phyloP scores from a whole-genome alignment of 768 basidiomycete species.

The Coprinopsis sp. region DNA sequence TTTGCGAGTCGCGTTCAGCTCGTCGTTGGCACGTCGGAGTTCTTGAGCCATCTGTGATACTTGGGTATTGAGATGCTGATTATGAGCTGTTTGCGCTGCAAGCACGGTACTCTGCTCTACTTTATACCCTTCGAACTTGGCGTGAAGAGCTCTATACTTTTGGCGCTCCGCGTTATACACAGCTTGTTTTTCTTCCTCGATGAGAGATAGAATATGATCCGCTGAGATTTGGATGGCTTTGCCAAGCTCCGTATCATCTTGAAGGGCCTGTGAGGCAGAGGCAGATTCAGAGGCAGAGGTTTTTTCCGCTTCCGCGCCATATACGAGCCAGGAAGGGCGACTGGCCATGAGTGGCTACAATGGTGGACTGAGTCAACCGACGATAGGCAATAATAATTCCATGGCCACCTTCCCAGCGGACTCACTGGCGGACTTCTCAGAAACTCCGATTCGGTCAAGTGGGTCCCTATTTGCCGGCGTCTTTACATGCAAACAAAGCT shows the following conservation, averaged over 20 bases:
- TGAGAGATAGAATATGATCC: constrained; percentile 17
- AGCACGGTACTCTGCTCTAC: no score
- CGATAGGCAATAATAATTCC: no score
- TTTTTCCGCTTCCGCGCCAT: no score
- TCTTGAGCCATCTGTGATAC: not conserved
- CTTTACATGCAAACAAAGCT: constrained; percentile 20
- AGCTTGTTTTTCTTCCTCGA: constrained; percentile 20
- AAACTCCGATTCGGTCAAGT: no score
- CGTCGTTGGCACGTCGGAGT: not conserved
- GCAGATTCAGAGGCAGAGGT: no score
- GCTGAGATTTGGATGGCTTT: constrained; percentile 19
- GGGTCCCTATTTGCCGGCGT: constrained; percentile 1
- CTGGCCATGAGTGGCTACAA: not conserved
- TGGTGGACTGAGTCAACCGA: no score
- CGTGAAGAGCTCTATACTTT: not conserved
- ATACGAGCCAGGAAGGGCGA: not conserved
- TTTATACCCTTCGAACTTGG: no score
- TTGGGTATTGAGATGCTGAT: not conserved
- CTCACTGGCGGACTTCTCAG: no score
- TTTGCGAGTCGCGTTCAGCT: not conserved
- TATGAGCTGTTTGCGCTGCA: no score
- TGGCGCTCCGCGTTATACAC: not conserved
- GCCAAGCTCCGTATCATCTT: constrained; percentile 6
- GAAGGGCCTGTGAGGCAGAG: not conserved
- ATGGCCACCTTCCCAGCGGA: no score